A percentile compares a stretch with the other conserved stretches of the same genome.
phyloP scores from a whole-genome alignment of 164 flowering plant species.

The Piper betle region DNA sequence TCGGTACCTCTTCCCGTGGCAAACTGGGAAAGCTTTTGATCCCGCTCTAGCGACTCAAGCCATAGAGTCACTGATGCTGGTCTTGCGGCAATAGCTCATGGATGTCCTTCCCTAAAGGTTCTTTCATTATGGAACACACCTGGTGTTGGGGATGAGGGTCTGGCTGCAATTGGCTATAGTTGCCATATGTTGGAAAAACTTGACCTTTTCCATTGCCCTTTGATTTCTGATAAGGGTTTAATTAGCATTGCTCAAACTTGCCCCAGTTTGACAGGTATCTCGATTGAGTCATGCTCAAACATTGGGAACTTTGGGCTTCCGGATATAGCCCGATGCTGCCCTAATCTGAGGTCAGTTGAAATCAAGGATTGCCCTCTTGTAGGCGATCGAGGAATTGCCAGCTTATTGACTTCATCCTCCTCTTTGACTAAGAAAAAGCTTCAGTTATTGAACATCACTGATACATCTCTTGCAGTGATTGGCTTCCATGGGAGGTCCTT shows the following conservation, averaged over 20 bases:
- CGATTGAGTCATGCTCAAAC: slow-evolving; percentile 50
- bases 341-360: slow-evolving; percentile 38
- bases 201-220: slow-evolving; percentile 55
- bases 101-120: slow-evolving; percentile 57
- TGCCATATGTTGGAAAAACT: slow-evolving; percentile 64
- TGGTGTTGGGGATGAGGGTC: slow-evolving; percentile 51
- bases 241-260: slow-evolving; percentile 59
- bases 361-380: slow-evolving; percentile 64
- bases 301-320: slow-evolving; percentile 54
- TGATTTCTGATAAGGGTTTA: slow-evolving; percentile 50
- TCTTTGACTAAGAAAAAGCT: slow-evolving; percentile 56
- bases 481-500: slow-evolving; percentile 72
- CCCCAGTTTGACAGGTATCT: slow-evolving; percentile 40
- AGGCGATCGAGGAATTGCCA: slow-evolving; percentile 70
- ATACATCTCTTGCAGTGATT: slow-evolving; percentile 66
- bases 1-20: slow-evolving; percentile 49
- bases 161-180: slow-evolving; percentile 51
- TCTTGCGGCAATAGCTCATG: slow-evolving; percentile 44
- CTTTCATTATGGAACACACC: slow-evolving; percentile 63
- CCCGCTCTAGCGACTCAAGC: slow-evolving; percentile 29
- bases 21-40: slow-evolving; percentile 65
- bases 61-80: slow-evolving; percentile 46
- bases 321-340: slow-evolving; percentile 48
- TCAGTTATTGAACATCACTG: slow-evolving; percentile 50
- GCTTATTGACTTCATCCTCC: slow-evolving; percentile 46